Base-by-base conservation (phyloP, 106 monocot genomes). In the Dioscorea zingiberensis region DNA sequence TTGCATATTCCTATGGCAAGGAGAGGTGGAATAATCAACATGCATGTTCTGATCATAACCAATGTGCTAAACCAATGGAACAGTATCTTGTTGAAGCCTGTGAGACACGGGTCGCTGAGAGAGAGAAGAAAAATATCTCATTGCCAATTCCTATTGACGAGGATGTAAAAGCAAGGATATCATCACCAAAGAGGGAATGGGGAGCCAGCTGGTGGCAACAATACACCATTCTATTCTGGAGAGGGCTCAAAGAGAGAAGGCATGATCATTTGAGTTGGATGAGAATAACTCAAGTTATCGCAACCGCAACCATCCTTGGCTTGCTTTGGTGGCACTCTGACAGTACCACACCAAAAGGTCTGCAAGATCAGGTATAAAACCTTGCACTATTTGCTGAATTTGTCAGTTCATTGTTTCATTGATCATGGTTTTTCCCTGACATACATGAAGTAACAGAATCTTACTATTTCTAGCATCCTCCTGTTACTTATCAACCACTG, bases 181-280 rank as follows among this genome's bases (percentile, higher is more conserved):
- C 76, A 49, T 58, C 73, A 48, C 30, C 63, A 64, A 82, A 69
- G 30, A 80, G 93, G 79, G 89, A 94, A 28, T 94, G 89, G 89
- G 93, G 85, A 68, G 74, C 86, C 53, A 76, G 73, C 67, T 94
- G 93, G 93, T 70, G 84, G 67, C 71, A 94, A 64, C 93, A 94
- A 57, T 94, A 77, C 59, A 61, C 54, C 18, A 89, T 89, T 55
- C 69, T 94, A 24, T 81, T 94, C 54, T 79, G 73, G 23, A 86
- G 93, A 73, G 93, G 93, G 18, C 51, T 89, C n/a, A 89, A 89
- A 51, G 89, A 94, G 77, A 81, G 89, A 73, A 69, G 86, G 24
- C 89, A 94, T 67, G 93, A 94, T 57, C 89, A 94, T 46, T 51
- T 94, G 54, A 94, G 89, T 46, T 89, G 86, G 86, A 89, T 89